Base-by-base conservation (phyloP, 2,329 filamentous ascomycete species). In the Nothophoma quercina region DNA sequence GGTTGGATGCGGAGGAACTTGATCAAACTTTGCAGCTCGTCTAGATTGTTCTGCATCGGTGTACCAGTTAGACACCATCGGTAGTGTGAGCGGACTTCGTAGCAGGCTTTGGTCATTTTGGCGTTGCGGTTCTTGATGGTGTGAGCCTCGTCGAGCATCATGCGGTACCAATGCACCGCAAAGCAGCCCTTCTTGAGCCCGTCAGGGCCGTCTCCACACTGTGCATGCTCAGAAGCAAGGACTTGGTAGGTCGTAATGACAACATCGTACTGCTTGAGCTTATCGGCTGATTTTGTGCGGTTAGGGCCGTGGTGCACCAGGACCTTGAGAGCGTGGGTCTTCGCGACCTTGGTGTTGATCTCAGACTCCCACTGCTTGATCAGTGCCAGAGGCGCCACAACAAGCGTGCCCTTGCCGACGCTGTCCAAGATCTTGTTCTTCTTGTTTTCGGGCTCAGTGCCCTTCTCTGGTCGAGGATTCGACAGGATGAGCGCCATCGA, bases 101-200 rank as follows among this genome's bases (percentile, higher is more conserved):
- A 99, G 61, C 90, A 95, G 1, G 95, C 93, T 72, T 96, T 92
- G 1, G 93, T 96, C 32, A 91, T 88, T 76, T 99, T 99, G 18
- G 95, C 92, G 62, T 96, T 96, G 58, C 93, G 88, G 70, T 99
- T 99, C 78, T 99, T 99, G 83, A 99, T 97, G 1, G 90, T 96
- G 73, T 99, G 95, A 1, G 95, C 95, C 78, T 99, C 95, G 59
- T 99, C 95, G 2, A 99, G 83, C 59, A 99, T 93, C 56, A 97
- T 85, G 43, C 95, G 89, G 78, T 95, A 98, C 95, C 95, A 99
- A 67, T 93, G 87, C 5, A 97, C 80, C 9, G 91, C 92, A 69
- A 97, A 97, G 66, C 93, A 93, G 9, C 93, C 93, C 43, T 87
- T 85, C 67, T 93, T 89, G 30, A 86, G 74, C 8, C 84, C 83